Conservation (phyloP, 345 rosid species). For the Fremontodendron californicum region DNA sequence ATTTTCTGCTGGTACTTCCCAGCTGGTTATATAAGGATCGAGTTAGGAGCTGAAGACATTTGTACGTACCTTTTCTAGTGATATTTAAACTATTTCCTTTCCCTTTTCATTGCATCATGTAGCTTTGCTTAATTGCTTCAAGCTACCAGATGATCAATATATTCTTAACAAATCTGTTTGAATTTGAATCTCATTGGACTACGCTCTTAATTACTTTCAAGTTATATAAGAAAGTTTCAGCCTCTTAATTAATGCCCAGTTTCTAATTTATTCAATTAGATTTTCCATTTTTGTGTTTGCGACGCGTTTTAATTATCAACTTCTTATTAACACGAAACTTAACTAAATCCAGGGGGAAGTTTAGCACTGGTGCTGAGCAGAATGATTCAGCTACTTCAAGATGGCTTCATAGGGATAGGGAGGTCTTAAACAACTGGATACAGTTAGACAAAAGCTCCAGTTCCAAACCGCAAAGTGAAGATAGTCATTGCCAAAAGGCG, state of each 20-base stretch:
- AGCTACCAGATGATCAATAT: too few species aligned
- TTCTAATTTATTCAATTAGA: not conserved
- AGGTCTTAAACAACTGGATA: not conserved
- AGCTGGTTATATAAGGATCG: too few species aligned
- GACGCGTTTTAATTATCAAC: not conserved
- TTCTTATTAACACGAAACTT: not conserved
- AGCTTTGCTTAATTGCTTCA: too few species aligned
- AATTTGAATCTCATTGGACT: not conserved
- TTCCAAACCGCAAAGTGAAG: conserved; percentile 22
- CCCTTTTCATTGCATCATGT: too few species aligned
- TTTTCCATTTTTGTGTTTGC: not conserved
- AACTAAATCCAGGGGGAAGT: conserved; percentile 43
- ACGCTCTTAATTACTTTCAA: too few species aligned
- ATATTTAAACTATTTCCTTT: too few species aligned
- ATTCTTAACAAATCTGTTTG: not conserved
- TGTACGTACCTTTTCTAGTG: too few species aligned
- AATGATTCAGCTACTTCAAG: conserved; percentile 13
- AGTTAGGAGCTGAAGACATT: too few species aligned
- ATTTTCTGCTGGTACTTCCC: too few species aligned
- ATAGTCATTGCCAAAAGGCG: conserved; percentile 8
- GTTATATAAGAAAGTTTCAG: too few species aligned
- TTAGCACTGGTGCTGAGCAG: conserved; percentile 30
- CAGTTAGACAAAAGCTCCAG: conserved; percentile 17
- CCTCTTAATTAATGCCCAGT: not conserved
- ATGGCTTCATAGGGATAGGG: not conserved